Evolutionary conservation across 2,329 filamentous ascomycete species (phyloP).

Genomic region (Neonectria faginata): DNA sequence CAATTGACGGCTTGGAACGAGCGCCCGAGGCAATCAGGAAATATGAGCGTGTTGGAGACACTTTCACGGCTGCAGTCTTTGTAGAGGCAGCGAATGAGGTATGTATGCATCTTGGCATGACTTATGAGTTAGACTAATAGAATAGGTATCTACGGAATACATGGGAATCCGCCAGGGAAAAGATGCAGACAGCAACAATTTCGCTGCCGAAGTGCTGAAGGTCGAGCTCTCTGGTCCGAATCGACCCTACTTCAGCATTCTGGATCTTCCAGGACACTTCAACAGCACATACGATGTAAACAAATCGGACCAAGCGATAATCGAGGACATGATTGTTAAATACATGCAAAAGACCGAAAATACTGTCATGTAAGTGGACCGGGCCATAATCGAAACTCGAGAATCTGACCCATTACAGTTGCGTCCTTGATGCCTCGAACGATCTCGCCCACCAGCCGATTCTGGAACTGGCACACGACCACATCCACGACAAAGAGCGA

Average conservation of each 20-base stretch:
- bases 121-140: not conserved
- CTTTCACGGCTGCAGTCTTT: conserved; percentile 47
- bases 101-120: not conserved
- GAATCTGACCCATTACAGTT: conserved; percentile 39
- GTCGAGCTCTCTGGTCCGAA: conserved; percentile 53
- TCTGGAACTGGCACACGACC: conserved; percentile 41
- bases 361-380: conserved; percentile 51
- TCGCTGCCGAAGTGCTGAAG: conserved; percentile 52
- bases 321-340: conserved; percentile 49
- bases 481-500: conserved; percentile 44
- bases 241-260: conserved; percentile 52
- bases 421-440: conserved; percentile 48
- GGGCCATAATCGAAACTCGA: not conserved
- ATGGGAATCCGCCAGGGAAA: conserved; percentile 48
- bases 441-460: conserved; percentile 50
- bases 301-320: conserved; percentile 44
- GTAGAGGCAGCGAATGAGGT: conserved; percentile 48
- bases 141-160: conserved; percentile 44
- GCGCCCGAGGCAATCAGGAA: conserved; percentile 32
- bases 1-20: conserved; percentile 38
- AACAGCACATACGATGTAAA: conserved; percentile 43
- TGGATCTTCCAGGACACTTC: conserved; percentile 53
- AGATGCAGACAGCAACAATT: conserved; percentile 47
- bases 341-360: conserved; percentile 53
- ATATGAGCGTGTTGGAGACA: conserved; percentile 39